Percentiles rank a stretch among this genome's conserved stretches.
phyloP scores from a whole-genome alignment of 768 basidiomycete genomes.

The Podaxis mareebaensis region DNA sequence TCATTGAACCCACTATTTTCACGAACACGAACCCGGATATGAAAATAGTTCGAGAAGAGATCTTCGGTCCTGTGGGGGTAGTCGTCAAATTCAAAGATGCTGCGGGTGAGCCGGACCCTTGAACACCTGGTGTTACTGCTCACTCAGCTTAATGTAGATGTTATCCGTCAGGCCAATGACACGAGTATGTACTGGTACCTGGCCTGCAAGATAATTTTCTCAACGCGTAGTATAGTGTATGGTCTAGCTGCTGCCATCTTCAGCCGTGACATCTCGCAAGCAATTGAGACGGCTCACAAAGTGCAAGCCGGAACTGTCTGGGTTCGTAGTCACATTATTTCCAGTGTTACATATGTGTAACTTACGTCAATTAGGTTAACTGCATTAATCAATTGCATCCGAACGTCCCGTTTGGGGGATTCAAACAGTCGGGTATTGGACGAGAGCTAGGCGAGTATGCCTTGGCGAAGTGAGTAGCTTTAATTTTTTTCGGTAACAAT shows the following conservation, averaged over 20 bases:
- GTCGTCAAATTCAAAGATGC: constrained; percentile 76
- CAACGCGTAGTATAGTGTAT: constrained; percentile 36
- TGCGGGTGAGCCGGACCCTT: constrained; percentile 27
- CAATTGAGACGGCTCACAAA: constrained; percentile 60
- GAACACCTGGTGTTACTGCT: not conserved
- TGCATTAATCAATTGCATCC: constrained; percentile 43
- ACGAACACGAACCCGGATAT: constrained; percentile 65
- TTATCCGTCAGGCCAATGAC: constrained; percentile 69
- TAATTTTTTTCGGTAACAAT: not conserved
- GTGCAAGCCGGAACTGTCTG: constrained; percentile 69
- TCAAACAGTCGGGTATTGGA: constrained; percentile 73
- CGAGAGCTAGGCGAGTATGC: constrained; percentile 72
- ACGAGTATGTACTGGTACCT: constrained; percentile 30
- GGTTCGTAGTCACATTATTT: constrained; percentile 31
- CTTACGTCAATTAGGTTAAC: constrained; percentile 35
- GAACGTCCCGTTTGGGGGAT: constrained; percentile 68
- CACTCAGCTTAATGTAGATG: constrained; percentile 32
- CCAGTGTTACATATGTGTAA: not conserved
- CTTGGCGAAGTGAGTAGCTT: constrained; percentile 42
- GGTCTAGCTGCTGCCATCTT: constrained; percentile 82
- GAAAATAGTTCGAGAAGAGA: constrained; percentile 76
- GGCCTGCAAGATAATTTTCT: too few species aligned
- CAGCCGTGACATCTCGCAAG: constrained; percentile 65
- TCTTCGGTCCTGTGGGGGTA: constrained; percentile 81
- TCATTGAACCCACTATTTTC: constrained; percentile 77